These are phyloP conservation scores for Vigna unguiculata DNA, from an alignment of 306 rosid species.

Conservation along the genomic window DNA sequence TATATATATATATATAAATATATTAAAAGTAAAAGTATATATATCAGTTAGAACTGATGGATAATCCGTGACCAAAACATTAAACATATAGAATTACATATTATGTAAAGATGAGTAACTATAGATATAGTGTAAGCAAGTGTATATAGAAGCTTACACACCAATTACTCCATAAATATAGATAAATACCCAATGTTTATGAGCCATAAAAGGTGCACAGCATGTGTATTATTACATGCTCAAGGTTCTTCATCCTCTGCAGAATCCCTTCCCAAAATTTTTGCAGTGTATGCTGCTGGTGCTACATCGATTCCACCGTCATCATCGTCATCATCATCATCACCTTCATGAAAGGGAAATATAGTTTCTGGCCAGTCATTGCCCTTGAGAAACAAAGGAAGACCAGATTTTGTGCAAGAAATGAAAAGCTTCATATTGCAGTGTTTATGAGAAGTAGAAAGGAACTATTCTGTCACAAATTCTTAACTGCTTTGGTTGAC, in stretches of 20 bases:
- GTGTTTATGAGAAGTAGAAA: neutral
- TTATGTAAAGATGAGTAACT: neutral
- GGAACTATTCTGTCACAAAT: neutral
- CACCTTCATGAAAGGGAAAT: slow-evolving; percentile 27
- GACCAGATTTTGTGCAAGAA: slow-evolving; percentile 28
- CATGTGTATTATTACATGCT: neutral
- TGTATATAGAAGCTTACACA: slow-evolving; percentile 9
- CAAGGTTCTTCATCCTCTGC: neutral
- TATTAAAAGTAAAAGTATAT: slow-evolving; percentile 9
- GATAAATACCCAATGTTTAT: slow-evolving; percentile 2
- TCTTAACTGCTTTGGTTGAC: slow-evolving; percentile 44
- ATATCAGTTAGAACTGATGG: slow-evolving; percentile 31
- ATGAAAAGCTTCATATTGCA: slow-evolving; percentile 43
- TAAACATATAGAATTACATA: neutral
- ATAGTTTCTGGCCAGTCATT: slow-evolving; percentile 22
- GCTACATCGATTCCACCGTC: slow-evolving; percentile 50
- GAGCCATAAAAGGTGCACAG: neutral
- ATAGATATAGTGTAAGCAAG: slow-evolving; percentile 25
- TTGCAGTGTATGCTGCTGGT: slow-evolving; percentile 53
- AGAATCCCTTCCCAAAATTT: neutral
- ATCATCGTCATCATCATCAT: slow-evolving; percentile 53
- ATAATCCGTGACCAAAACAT: neutral
- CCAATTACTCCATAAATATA: slow-evolving; percentile 1
- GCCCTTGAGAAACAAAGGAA: slow-evolving; percentile 34
- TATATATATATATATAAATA: too few relatives aligned